Percentiles rank a stretch among this genome's conserved stretches.
Evolutionary conservation across 768 basidiomycete species (phyloP).

Genomic region (Lactarius hengduanensis): DNA sequence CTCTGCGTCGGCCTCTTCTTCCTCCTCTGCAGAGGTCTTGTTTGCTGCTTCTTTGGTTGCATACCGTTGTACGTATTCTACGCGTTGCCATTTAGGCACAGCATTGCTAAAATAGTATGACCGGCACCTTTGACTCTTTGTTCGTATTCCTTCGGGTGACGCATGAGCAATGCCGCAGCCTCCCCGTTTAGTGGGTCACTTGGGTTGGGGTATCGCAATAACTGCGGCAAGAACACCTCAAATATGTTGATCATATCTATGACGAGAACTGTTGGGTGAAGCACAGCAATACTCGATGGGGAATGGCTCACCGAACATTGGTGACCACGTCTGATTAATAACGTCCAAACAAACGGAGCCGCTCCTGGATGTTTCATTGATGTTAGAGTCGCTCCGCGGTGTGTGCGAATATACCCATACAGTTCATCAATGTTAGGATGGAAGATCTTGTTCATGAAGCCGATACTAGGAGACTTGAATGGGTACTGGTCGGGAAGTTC

Average conservation of each 20-base stretch:
- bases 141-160: constrained; percentile 95
- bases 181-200: constrained; percentile 98
- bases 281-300: constrained; percentile 21
- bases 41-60: constrained; percentile 91
- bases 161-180: constrained; percentile 95
- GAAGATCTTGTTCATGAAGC: constrained; percentile 99
- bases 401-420: constrained; percentile 42
- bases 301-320: constrained; percentile 86
- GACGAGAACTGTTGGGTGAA: not conserved
- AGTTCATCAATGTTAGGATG: constrained; percentile 99
- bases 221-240: constrained; percentile 95
- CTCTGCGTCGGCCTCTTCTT: constrained; percentile 71
- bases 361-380: constrained; percentile 53
- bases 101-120: not conserved
- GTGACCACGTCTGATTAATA: constrained; percentile 99
- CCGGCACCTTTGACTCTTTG: constrained; percentile 83
- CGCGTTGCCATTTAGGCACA: constrained; percentile 6
- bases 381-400: constrained; percentile 25
- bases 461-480: constrained; percentile 98
- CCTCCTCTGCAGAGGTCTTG: constrained; percentile 64
- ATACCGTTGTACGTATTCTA: constrained; percentile 94
- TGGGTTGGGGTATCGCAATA: constrained; percentile 96
- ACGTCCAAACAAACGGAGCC: constrained; percentile 98
- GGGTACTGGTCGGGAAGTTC: constrained; percentile 98
- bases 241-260: constrained; percentile 99